These are phyloP conservation scores for Glebionis coronaria DNA, from an alignment of 129 eudicot species.

Conservation along the genomic window DNA sequence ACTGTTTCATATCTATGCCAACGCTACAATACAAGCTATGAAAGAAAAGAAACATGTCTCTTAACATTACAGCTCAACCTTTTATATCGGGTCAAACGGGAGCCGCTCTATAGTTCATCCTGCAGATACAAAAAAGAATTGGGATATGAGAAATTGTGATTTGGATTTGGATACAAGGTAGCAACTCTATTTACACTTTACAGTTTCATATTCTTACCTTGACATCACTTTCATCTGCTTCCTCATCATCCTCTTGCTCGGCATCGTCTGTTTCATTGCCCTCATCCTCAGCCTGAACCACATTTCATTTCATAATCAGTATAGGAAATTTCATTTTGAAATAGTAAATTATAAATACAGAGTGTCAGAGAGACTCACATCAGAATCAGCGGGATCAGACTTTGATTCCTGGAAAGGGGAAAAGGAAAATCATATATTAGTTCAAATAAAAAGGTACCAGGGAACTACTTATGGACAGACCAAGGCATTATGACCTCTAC, in stretches of 20 bases:
- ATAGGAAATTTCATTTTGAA: background rate
- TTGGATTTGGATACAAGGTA: background rate
- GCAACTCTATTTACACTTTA: no score
- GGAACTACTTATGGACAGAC: background rate
- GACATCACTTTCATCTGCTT: slow-evolving; percentile 33
- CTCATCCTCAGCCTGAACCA: slow-evolving; percentile 51
- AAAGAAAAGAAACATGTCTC: background rate
- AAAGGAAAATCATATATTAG: background rate
- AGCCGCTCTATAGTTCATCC: slow-evolving; percentile 57
- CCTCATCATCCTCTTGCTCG: slow-evolving; percentile 17
- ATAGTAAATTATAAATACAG: background rate
- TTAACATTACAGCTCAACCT: background rate
- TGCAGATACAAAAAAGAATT: slow-evolving; percentile 23
- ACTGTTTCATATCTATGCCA: slow-evolving; percentile 14
- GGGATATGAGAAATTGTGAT: background rate
- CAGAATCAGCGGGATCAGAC: slow-evolving; percentile 74
- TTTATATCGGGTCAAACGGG: slow-evolving; percentile 7
- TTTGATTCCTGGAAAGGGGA: slow-evolving; percentile 63
- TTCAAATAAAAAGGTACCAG: background rate
- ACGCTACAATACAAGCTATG: slow-evolving; percentile 1
- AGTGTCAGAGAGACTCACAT: slow-evolving; percentile 24
- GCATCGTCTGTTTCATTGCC: slow-evolving; percentile 30
- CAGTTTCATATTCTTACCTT: slow-evolving; percentile 23
- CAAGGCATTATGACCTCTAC: background rate
- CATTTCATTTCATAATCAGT: background rate